Conservation (phyloP, 306 rosid genomes). For the Herpetospermum pedunculosum region DNA sequence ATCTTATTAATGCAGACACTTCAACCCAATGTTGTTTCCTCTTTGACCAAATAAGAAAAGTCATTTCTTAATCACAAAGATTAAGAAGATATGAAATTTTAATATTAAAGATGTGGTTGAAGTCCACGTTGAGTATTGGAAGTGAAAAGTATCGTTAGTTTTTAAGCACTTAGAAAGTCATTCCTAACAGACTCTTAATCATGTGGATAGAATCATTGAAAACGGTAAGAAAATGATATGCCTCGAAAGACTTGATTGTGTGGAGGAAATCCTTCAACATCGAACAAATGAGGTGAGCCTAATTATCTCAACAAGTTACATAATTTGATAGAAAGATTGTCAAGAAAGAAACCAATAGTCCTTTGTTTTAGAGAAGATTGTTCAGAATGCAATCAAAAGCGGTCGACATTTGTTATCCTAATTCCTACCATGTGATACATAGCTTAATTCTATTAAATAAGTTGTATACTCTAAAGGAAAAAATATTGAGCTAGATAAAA, state of each 20-base stretch:
- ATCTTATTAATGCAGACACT: background rate
- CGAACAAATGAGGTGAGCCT: background rate
- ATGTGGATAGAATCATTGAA: background rate
- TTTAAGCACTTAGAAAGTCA: too few relatives aligned
- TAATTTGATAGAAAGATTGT: background rate
- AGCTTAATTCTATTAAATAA: background rate
- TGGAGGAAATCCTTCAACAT: background rate
- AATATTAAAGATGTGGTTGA: background rate
- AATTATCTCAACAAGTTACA: background rate
- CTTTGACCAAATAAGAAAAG: background rate
- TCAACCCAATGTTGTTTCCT: background rate
- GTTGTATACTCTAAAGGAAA: background rate
- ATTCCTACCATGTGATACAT: background rate
- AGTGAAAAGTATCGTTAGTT: background rate
- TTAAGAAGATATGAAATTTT: background rate
- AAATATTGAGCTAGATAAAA: too few relatives aligned
- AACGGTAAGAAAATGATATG: background rate
- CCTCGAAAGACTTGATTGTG: background rate
- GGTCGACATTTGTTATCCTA: background rate
- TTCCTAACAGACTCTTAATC: too few relatives aligned
- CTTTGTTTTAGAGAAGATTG: background rate
- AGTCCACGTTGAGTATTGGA: background rate
- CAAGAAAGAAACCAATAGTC: background rate
- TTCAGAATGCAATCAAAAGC: background rate
- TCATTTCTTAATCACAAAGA: background rate